Evolutionary conservation across 1,284 basidiomycete species (phyloP), one percentile per base, ranked within the genome.

Genomic region (Trichosporon asahii): DNA sequence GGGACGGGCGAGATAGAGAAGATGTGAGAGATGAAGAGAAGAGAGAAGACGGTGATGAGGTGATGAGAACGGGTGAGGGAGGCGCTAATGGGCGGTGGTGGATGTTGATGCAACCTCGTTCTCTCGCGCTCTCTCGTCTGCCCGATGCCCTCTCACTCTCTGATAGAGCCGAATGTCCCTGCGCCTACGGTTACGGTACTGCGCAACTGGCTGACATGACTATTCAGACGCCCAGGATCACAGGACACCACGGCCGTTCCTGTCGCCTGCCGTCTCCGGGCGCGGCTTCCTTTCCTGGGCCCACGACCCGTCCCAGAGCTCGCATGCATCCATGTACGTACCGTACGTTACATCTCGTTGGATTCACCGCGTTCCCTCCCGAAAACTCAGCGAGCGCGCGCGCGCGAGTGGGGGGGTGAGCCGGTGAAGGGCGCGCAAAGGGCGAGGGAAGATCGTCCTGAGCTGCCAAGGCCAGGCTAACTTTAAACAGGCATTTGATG

Each of bases 401-500:
- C 31, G 31, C 31, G 31, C 11, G 31, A 33, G 31, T 6, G 31
- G 31, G 11, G 11, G 31, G 35, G 11, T 14, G 35, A 14, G 9
- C 35, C 9, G 11, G 35, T 37, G 35, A 37, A 12, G 35, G 35
- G 35, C 35, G 14, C 35, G 35, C 35, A 12, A 37, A 12, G 35
- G 31, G 6, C 31, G 31, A 33, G 31, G 31, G 11, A 9, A 9
- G 35, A 37, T 37, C 35, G 11, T 53, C 49, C 49, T 53, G 49
- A 53, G 49, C 21, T 8, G 49, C 49, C n/a, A 53, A 21, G 49
- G 49, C 23, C 49, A 53, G 49, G 8, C 49, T 53, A 53, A 53
- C 49, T 53, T 14, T 53, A 53, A 53, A 53, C 49, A 53, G 49
- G 49, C 49, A 53, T 53, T 53, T 53, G 49, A 53, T 53, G 21